Evolutionary conservation across 2,329 filamentous ascomycete genomes (phyloP).

Genomic region (Aspergillus bombycis): DNA sequence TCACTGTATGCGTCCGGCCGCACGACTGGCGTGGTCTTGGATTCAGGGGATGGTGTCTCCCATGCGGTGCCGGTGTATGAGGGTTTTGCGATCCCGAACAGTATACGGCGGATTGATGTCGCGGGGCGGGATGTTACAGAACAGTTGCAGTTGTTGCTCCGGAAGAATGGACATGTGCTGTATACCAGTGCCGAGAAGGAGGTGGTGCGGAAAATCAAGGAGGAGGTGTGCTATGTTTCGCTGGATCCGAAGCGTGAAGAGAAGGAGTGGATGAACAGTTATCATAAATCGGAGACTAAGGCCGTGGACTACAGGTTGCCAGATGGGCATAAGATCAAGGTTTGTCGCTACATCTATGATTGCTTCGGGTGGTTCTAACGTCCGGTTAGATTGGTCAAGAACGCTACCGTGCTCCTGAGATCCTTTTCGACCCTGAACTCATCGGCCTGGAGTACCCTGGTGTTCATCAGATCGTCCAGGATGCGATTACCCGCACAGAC

Average conservation of each 20-base stretch:
- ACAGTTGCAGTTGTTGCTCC: constrained; percentile 84
- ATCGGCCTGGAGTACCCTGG: constrained; percentile 96
- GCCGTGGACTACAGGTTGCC: constrained; percentile 85
- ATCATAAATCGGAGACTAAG: constrained; percentile 76
- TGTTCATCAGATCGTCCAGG: constrained; percentile 96
- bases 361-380: neutral
- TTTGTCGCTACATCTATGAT: constrained; percentile 41
- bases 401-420: constrained; percentile 93
- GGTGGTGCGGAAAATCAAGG: constrained; percentile 96
- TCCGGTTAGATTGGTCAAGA: constrained; percentile 80
- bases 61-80: constrained; percentile 98
- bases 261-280: constrained; percentile 81
- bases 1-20: constrained; percentile 94
- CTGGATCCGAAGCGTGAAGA: constrained; percentile 90
- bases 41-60: constrained; percentile 93
- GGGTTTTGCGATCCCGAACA: constrained; percentile 94
- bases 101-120: constrained; percentile 93
- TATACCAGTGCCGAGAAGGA: constrained; percentile 99
- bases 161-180: constrained; percentile 92
- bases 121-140: constrained; percentile 96
- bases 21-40: constrained; percentile 93
- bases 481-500: constrained; percentile 92
- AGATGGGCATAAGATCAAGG: constrained; percentile 92
- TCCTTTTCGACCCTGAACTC: constrained; percentile 95
- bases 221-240: constrained; percentile 89